Base-by-base conservation (phyloP, 257 asterid species). In the Nicotiana tabacum region DNA sequence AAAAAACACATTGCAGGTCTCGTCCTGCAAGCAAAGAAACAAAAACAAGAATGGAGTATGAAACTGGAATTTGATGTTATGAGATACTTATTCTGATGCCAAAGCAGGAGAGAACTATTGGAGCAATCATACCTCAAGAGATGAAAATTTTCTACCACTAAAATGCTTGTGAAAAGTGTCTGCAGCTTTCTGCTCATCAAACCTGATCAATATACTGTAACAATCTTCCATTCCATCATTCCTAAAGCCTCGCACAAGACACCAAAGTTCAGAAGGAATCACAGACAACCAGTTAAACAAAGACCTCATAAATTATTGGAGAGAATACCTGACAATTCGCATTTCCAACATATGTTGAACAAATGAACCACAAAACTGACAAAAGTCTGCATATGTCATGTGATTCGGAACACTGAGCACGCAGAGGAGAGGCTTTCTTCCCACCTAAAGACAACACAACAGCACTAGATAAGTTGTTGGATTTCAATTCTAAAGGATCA, bases 351-450 rank as follows among this genome's bases (percentile, higher is more conserved):
- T 91, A 83, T 90, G 90, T 72, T 91, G 96, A 57, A 96, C 91
- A 89, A 92, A 96, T 4, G 99, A 93, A 81, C 97, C 97, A 84
- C 98, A 93, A 85, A 94, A 96, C 88, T 91, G 95, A 85, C 98
- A 96, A 83, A 96, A 94, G 83, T 96, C 99, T 16, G 98, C 95
- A 85, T 96, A 94, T 2, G 97, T 94, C 95, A 95, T 93, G 92
- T 94, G 97, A 90, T 94, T 94, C 55, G 99, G 98, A 80, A 96
- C 98, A 43, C 96, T 94, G 29, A 92, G 93, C 77, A 96, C 98
- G 82, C 97, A 94, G 78, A 94, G 83, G 64, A 94, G 99, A 76
- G 98, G 98, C 82, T 90, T 90, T 65, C 98, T 87, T 79, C 90
- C 98, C 57, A 89, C 95, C 99, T 96, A 81, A 56, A 83, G 77